Evolutionary conservation across 1,284 basidiomycete genomes (phyloP).

Genomic region (Marasmius tenuissimus): DNA sequence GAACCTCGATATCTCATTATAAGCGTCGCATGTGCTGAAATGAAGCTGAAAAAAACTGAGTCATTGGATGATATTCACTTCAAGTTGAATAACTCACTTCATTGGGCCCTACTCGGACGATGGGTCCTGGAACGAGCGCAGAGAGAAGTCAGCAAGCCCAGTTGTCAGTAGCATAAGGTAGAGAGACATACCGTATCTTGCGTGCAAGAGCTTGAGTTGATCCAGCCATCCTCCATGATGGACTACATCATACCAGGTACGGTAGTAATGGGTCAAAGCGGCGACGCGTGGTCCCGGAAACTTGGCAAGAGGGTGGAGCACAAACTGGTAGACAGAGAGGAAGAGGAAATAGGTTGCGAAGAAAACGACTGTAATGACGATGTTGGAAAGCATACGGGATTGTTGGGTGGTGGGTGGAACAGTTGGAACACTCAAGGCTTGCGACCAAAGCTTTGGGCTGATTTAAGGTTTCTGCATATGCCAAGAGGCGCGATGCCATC

Average conservation of each 20-base stretch:
- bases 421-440: no score
- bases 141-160: no score
- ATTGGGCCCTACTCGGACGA: constrained; percentile 8
- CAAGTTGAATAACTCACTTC: not conserved
- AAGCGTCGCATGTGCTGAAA: constrained; percentile 5
- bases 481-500: no score
- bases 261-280: constrained; percentile 20
- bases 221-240: constrained; percentile 20
- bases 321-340: constrained; percentile 7
- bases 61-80: not conserved
- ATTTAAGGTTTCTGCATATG: no score
- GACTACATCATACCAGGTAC: constrained; percentile 22
- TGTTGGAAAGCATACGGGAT: no score
- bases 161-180: not conserved
- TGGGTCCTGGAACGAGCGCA: not conserved
- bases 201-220: constrained; percentile 21
- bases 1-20: constrained; percentile 13
- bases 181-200: constrained; percentile 19
- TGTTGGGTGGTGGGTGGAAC: no score
- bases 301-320: constrained; percentile 19
- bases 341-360: no score
- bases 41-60: constrained; percentile 4
- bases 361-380: no score
- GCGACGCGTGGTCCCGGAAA: constrained; percentile 25
- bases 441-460: no score